Conservation (phyloP, 371 early-diverging fungal genomes). For the Rhizomucor pusillus region DNA sequence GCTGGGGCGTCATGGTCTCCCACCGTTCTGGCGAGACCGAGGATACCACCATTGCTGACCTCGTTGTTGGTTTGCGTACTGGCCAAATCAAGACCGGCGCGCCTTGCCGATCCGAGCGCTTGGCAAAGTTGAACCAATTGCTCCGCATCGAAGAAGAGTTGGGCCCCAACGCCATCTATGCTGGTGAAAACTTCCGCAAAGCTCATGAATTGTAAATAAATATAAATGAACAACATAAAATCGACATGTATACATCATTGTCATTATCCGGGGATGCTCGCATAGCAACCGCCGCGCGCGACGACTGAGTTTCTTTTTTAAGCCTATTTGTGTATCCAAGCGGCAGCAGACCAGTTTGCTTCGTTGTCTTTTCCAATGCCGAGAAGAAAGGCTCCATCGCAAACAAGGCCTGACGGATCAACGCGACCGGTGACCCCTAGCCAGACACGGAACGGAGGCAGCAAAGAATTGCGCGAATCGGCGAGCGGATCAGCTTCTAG, state of each 20-base stretch:
- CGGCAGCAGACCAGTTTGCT: too few relatives aligned
- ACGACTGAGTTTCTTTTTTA: too few relatives aligned
- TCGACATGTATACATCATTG: constrained; percentile 1
- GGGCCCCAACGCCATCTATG: constrained; percentile 82
- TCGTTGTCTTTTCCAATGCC: too few relatives aligned
- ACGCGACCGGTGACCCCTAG: too few relatives aligned
- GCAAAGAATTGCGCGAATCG: too few relatives aligned
- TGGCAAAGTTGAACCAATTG: constrained; percentile 99
- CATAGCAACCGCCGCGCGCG: too few relatives aligned
- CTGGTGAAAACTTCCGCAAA: constrained; percentile 91
- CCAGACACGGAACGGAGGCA: too few relatives aligned
- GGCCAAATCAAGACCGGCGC: constrained; percentile 99
- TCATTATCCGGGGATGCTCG: not conserved
- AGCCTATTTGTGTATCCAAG: too few relatives aligned
- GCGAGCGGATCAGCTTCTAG: not conserved
- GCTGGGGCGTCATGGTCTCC: constrained; percentile 99
- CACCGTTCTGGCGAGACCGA: constrained; percentile 99
- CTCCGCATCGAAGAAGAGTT: constrained; percentile 93
- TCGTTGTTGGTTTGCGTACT: constrained; percentile 96
- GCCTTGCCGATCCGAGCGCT: constrained; percentile 97
- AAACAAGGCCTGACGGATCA: too few relatives aligned
- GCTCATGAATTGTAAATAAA: constrained; percentile 62
- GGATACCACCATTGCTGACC: constrained; percentile 98
- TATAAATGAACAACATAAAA: too few relatives aligned
- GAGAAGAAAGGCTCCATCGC: too few relatives aligned